Evolutionary conservation across 2,329 filamentous ascomycete genomes (phyloP).

Genomic region (Elsinoe australis): DNA sequence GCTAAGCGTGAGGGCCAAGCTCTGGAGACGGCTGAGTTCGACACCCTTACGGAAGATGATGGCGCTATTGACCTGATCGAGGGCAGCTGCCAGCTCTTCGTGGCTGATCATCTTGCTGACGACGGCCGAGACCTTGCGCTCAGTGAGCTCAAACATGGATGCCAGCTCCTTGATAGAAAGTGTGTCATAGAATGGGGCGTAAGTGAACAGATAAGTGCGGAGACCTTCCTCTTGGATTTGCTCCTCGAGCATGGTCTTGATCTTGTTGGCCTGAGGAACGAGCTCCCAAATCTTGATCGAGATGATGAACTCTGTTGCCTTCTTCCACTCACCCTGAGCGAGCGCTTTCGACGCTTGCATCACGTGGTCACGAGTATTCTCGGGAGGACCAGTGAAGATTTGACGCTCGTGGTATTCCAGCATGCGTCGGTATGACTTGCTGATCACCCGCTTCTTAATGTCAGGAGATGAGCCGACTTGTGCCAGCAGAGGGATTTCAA

Average conservation of each 20-base stretch:
- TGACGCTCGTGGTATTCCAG: conserved; percentile 99
- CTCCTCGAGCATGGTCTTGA: conserved; percentile 94
- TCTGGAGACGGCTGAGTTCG: conserved; percentile 92
- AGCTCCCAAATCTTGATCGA: conserved; percentile 99
- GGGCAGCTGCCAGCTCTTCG: conserved; percentile 89
- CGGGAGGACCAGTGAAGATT: conserved; percentile 95
- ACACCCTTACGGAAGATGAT: conserved; percentile 99
- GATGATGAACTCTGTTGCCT: conserved; percentile 85
- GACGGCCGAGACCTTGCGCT: conserved; percentile 86
- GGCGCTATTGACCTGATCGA: conserved; percentile 94
- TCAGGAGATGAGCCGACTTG: conserved; percentile 96
- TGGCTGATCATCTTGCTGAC: conserved; percentile 99
- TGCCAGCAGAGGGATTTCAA: conserved; percentile 93
- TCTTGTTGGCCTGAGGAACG: conserved; percentile 83
- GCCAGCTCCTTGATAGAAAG: conserved; percentile 78
- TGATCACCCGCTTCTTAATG: conserved; percentile 94
- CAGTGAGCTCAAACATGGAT: conserved; percentile 88
- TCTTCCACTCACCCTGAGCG: conserved; percentile 97
- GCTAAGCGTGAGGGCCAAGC: conserved; percentile 82
- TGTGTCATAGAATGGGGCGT: conserved; percentile 98
- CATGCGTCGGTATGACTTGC: conserved; percentile 98
- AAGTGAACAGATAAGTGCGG: conserved; percentile 97
- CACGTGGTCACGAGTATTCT: conserved; percentile 98
- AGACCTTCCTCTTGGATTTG: conserved; percentile 99
- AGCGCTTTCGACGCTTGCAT: conserved; percentile 98